phyloP scores from a whole-genome alignment of 305 asterid species.

The Caryopteris hybrid region DNA sequence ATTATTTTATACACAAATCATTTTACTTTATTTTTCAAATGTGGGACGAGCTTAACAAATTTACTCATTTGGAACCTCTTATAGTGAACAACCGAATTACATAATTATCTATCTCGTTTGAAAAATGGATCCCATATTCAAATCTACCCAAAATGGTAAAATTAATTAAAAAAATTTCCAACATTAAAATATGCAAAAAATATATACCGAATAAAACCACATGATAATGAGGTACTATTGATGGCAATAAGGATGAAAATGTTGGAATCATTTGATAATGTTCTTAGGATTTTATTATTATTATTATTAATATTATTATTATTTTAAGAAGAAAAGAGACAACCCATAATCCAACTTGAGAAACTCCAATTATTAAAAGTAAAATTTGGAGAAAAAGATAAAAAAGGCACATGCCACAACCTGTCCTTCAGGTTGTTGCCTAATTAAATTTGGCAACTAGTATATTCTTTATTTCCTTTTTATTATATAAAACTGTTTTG shows the following conservation, averaged over 20 bases:
- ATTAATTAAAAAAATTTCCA: neutral
- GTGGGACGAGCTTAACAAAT: too few species aligned
- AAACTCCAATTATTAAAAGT: neutral
- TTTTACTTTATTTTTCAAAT: too few species aligned
- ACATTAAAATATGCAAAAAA: too few species aligned
- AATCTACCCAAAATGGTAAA: too few species aligned
- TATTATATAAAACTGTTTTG: conserved; percentile 4
- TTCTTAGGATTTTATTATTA: neutral
- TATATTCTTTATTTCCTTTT: neutral
- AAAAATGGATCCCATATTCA: too few species aligned
- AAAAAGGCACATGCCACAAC: conserved; percentile 18
- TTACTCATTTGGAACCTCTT: too few species aligned
- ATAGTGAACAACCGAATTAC: too few species aligned
- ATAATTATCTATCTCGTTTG: too few species aligned
- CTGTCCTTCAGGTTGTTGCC: conserved; percentile 12
- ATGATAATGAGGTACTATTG: neutral
- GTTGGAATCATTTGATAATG: neutral
- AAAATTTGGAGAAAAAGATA: neutral
- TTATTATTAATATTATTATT: neutral
- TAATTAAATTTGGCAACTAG: conserved; percentile 17
- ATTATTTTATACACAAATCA: too few species aligned
- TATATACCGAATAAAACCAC: neutral
- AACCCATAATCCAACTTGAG: neutral
- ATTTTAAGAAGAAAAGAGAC: neutral
- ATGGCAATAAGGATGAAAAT: neutral